Conservation (phyloP, 345 rosid genomes). For the Sonneratia alba region DNA sequence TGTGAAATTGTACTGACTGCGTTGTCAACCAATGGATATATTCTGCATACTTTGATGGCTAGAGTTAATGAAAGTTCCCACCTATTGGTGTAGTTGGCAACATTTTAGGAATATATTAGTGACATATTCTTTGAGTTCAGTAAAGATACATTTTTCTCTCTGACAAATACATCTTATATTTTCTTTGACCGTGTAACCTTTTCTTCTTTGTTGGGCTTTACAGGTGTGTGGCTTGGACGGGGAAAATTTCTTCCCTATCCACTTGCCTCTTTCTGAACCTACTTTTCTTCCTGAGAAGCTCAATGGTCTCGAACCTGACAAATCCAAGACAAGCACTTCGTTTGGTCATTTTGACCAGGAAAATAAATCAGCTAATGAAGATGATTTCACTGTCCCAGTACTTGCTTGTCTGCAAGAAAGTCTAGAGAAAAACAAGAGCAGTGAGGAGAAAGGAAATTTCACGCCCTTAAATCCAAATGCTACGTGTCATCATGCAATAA, state of each 20-base stretch:
- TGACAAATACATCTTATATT: background rate
- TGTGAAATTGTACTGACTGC: too few relatives aligned
- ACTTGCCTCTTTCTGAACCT: conserved; percentile 25
- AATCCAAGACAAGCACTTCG: conserved; percentile 16
- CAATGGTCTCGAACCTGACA: conserved; percentile 20
- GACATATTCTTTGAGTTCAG: too few relatives aligned
- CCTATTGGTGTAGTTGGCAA: too few relatives aligned
- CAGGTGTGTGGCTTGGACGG: conserved; percentile 43
- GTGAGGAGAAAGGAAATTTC: conserved; percentile 20
- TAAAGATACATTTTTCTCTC: too few relatives aligned
- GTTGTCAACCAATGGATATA: too few relatives aligned
- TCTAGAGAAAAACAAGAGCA: conserved; percentile 24
- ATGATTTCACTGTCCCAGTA: conserved; percentile 56
- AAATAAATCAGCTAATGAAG: conserved; percentile 50
- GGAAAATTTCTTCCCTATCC: conserved; percentile 20
- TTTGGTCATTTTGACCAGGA: conserved; percentile 24
- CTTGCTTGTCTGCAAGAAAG: conserved; percentile 28
- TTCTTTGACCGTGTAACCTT: background rate
- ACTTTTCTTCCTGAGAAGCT: conserved; percentile 16
- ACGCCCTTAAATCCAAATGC: conserved; percentile 11
- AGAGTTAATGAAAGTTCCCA: too few relatives aligned
- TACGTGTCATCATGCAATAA: conserved; percentile 9
- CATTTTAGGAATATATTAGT: too few relatives aligned
- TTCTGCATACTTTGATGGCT: too few relatives aligned
- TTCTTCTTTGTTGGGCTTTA: background rate